A percentile compares a stretch with the other conserved stretches of the same genome.
Evolutionary conservation across 1,284 basidiomycete species (phyloP).

Genomic region (Gastroboletus turbinatus): DNA sequence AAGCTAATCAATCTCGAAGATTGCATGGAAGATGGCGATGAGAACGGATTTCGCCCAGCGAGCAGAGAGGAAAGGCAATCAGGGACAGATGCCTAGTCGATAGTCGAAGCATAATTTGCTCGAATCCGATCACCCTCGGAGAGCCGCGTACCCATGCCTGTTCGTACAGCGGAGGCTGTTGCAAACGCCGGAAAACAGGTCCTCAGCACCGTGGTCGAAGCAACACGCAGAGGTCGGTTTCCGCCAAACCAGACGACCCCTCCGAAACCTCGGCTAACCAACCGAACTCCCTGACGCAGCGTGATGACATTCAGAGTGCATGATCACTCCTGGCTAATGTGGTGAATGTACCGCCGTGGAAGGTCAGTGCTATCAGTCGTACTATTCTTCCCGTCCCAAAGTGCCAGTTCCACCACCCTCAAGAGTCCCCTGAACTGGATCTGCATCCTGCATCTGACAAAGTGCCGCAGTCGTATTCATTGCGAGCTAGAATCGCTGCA

Average conservation of each 20-base stretch:
- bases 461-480: background rate
- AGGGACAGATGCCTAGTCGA: background rate
- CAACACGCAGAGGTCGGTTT: background rate
- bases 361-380: background rate
- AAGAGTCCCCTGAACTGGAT: background rate
- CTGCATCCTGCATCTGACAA: background rate
- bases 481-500: background rate
- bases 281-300: too few species aligned
- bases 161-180: background rate
- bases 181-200: background rate
- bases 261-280: background rate
- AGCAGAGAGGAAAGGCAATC: background rate
- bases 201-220: background rate
- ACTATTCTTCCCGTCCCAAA: background rate
- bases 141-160: background rate
- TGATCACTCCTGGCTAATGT: background rate
- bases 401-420: background rate
- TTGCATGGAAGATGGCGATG: background rate
- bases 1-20: background rate
- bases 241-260: background rate
- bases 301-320: background rate
- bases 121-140: background rate
- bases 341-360: background rate
- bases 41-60: background rate
- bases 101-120: background rate